A percentile compares a stretch with the other conserved stretches of the same genome.
These are phyloP conservation scores for Begonia loranthoides DNA, from an alignment of 306 rosid genomes.

Conservation along the genomic window DNA sequence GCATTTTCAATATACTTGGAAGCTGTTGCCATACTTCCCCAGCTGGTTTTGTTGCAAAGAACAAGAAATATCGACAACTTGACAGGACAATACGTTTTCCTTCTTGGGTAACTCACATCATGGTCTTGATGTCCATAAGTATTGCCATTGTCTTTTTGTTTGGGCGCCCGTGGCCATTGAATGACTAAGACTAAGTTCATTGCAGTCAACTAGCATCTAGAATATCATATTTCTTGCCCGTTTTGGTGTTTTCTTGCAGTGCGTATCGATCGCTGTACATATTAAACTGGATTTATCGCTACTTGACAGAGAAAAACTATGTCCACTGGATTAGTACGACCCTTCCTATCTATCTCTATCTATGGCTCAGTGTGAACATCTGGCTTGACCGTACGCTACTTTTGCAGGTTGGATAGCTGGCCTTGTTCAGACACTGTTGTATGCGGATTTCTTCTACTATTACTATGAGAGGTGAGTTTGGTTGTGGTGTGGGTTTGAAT, in stretches of 20 bases:
- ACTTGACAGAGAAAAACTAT: conserved; percentile 64
- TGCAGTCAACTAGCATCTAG: too few relatives aligned
- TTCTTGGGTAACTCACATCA: conserved; percentile 61
- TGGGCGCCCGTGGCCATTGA: too few relatives aligned
- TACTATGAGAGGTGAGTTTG: conserved; percentile 67
- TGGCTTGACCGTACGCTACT: background rate
- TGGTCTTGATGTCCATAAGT: background rate
- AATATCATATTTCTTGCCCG: too few relatives aligned
- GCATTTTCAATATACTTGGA: conserved; percentile 76
- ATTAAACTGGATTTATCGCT: conserved; percentile 83
- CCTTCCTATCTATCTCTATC: conserved; percentile 6
- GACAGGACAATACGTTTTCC: conserved; percentile 82
- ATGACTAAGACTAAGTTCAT: too few relatives aligned
- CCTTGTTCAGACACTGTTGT: conserved; percentile 64
- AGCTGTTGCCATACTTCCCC: conserved; percentile 94
- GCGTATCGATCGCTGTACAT: conserved; percentile 74
- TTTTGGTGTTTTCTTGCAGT: conserved; percentile 55
- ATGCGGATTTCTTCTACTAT: conserved; percentile 88
- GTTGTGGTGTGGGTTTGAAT: too few relatives aligned
- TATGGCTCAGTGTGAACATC: conserved; percentile 1
- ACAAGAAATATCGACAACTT: conserved; percentile 88
- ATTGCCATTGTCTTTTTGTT: too few relatives aligned
- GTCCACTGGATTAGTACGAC: conserved; percentile 77
- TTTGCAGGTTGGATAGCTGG: conserved; percentile 83
- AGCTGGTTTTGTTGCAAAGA: conserved; percentile 65